A percentile compares a stretch with the other conserved stretches of the same genome.
Conservation (phyloP, 345 rosid species). For the Xanthoceras sorbifolium region DNA sequence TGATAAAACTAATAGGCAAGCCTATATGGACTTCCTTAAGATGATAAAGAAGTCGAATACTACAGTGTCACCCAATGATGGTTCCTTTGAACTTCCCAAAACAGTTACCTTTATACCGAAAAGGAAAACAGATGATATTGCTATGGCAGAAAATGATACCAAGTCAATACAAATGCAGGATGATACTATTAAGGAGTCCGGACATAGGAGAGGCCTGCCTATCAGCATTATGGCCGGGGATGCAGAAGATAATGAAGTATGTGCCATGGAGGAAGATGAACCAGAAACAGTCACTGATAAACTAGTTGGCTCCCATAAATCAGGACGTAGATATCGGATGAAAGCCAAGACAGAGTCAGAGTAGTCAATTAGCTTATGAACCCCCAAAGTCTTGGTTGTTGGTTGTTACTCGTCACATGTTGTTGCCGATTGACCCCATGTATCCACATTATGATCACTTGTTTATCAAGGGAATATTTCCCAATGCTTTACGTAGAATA, state of each 20-base stretch:
- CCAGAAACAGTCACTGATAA: constrained; percentile 33
- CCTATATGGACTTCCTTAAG: constrained; percentile 62
- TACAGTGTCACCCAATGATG: constrained; percentile 33
- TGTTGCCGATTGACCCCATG: too few relatives aligned
- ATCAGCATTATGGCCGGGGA: constrained; percentile 47
- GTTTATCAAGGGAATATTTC: not conserved
- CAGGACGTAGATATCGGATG: constrained; percentile 59
- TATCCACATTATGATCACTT: not conserved
- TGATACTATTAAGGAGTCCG: constrained; percentile 29
- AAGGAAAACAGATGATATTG: constrained; percentile 40
- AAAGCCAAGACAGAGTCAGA: constrained; percentile 47
- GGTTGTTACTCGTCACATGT: not conserved
- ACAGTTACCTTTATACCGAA: constrained; percentile 66
- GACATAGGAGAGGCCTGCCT: constrained; percentile 29
- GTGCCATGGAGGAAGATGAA: constrained; percentile 77
- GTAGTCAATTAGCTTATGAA: constrained; percentile 12
- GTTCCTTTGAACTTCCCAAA: constrained; percentile 50
- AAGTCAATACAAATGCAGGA: constrained; percentile 29
- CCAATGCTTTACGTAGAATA: not conserved
- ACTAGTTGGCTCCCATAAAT: constrained; percentile 26
- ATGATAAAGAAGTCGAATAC: constrained; percentile 34
- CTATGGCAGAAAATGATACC: constrained; percentile 26
- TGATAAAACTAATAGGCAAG: constrained; percentile 64
- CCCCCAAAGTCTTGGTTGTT: too few relatives aligned
- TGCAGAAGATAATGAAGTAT: constrained; percentile 38